Percentiles rank a stretch among this genome's conserved stretches.
phyloP scores from a whole-genome alignment of 1,284 basidiomycete genomes.

The Erythrobasidium hasegawianum region DNA sequence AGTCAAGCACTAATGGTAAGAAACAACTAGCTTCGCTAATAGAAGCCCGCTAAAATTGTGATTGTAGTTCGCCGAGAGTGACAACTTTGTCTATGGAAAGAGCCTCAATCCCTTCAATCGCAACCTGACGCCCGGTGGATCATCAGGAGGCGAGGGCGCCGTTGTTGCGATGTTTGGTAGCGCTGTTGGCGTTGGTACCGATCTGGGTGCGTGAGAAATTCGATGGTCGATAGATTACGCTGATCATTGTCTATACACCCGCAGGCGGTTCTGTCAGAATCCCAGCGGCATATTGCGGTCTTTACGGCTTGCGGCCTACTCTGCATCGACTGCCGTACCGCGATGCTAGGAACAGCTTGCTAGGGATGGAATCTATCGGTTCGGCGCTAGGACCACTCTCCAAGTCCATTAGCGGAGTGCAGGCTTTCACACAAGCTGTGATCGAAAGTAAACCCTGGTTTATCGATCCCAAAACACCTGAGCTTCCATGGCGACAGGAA shows the following conservation, averaged over 20 bases:
- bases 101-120: slow-evolving; percentile 51
- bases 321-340: slow-evolving; percentile 44
- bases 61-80: slow-evolving; percentile 39
- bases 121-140: slow-evolving; percentile 49
- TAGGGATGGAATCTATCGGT: slow-evolving; percentile 45
- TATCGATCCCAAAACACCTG: slow-evolving; percentile 46
- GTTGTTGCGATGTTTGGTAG: slow-evolving; percentile 48
- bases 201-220: too few species aligned
- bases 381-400: slow-evolving; percentile 48
- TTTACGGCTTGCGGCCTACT: slow-evolving; percentile 38
- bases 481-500: slow-evolving; percentile 39
- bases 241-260: too few species aligned
- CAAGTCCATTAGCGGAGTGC: slow-evolving; percentile 46
- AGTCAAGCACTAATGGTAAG: slow-evolving; percentile 41
- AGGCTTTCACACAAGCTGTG: slow-evolving; percentile 47
- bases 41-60: not conserved
- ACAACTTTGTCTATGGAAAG: slow-evolving; percentile 46
- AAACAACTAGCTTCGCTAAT: not conserved
- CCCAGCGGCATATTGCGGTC: slow-evolving; percentile 36
- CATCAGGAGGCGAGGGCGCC: slow-evolving; percentile 52
- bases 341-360: slow-evolving; percentile 45
- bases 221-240: too few species aligned
- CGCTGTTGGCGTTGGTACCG: slow-evolving; percentile 44
- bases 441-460: too few species aligned
- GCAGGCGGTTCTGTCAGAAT: slow-evolving; percentile 47